Evolutionary conservation across 2,329 filamentous ascomycete species (phyloP).

Genomic region (Fusarium ramigenum): DNA sequence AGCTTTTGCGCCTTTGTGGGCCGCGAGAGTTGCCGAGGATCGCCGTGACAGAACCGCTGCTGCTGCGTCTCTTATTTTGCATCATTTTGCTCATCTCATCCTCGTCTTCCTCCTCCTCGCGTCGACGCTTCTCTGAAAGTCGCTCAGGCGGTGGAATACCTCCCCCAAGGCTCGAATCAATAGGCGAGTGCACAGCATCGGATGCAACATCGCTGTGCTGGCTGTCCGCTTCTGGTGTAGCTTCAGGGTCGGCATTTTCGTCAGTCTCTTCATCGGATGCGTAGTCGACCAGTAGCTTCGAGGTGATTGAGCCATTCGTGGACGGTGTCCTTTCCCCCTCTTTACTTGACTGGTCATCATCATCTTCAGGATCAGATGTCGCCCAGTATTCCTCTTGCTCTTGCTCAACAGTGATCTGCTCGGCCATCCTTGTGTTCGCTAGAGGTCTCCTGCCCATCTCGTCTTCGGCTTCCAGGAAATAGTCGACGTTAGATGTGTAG

Average conservation of each 20-base stretch:
- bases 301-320: conserved; percentile 69
- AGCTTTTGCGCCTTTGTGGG: conserved; percentile 51
- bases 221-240: conserved; percentile 29
- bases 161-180: conserved; percentile 30
- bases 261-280: conserved; percentile 85
- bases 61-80: conserved; percentile 69
- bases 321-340: conserved; percentile 48
- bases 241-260: conserved; percentile 66
- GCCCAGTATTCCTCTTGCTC: conserved; percentile 96
- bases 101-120: conserved; percentile 91
- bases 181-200: conserved; percentile 47
- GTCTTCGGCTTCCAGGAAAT: conserved; percentile 77
- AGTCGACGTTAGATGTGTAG: conserved; percentile 72
- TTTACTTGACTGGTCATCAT: conserved; percentile 59
- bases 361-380: conserved; percentile 85
- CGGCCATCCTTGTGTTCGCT: conserved; percentile 69
- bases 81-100: conserved; percentile 90
- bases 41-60: conserved; percentile 59
- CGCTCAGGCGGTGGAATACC: conserved; percentile 74
- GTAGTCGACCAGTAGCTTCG: conserved; percentile 88
- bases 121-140: conserved; percentile 85
- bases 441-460: conserved; percentile 58
- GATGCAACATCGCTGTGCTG: conserved; percentile 47
- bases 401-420: conserved; percentile 77
- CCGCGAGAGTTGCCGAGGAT: conserved; percentile 48